Evolutionary conservation across 2,329 filamentous ascomycete genomes (phyloP), one percentile per base, ranked within the genome.

Genomic region (Beauveria varroae): DNA sequence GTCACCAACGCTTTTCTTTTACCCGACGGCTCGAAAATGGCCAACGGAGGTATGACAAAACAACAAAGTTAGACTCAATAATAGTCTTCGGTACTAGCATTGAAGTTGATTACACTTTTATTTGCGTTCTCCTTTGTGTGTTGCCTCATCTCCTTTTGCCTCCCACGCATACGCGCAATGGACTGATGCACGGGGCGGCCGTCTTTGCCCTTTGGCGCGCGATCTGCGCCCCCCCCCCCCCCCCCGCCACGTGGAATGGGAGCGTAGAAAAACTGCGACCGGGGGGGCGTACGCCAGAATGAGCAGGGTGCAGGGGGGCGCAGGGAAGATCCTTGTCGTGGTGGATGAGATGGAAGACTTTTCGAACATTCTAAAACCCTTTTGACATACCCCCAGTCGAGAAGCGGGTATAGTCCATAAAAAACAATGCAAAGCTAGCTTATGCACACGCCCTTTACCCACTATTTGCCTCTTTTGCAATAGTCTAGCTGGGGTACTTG

Each of bases 191-290:
- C 30, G 30, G 30, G 30, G 30, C 30, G 30, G 30, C 30, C 30
- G 30, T 34, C 30, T 34, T 34, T 14, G 30, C 30, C 30, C 30
- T 34, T 34, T 10, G 12, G 57, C n/a, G 57, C 41, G 26, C 57
- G 57, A 60, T 60, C 57, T 60, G 57, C 30, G n/a, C n/a, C n/a
- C n/a, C n/a, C n/a, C n/a, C n/a, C n/a, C n/a, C n/a, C n/a, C n/a
- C 12, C 9, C 57, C 49, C 26, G 57, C 57, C 57, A 60, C 57
- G 57, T 60, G 57, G 57, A 60, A 47, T 53, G 57, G n/a, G 16
- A 8, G 16, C 5, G 30, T 34, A 26, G 20, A 10, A 26, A n/a
- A 26, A 28, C 18, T n/a, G 16, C 24, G 47, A 30, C 47, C 34
- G 24, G 56, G 30, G 53, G 46, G 46, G 56, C 52, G 34, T 55